These are phyloP conservation scores for Calonectria pauciramosa DNA, from an alignment of 2,329 filamentous ascomycete species.

Conservation along the genomic window DNA sequence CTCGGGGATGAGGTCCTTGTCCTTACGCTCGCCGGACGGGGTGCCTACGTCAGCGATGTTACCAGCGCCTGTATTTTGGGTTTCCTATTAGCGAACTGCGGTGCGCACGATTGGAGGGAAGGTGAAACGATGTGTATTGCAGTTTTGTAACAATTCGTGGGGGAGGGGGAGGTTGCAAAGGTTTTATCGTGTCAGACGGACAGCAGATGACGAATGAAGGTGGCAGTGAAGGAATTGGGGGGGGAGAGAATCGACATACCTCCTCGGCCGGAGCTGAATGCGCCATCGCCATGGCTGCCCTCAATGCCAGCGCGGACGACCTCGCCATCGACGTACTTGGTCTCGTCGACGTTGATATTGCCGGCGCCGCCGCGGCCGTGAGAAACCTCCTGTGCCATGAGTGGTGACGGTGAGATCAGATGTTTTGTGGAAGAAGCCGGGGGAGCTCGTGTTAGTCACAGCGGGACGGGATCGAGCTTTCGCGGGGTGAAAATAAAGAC, in stretches of 20 bases:
- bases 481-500: constrained; percentile 15
- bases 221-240: not conserved
- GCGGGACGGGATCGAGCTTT: not conserved
- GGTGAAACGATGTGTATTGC: not conserved
- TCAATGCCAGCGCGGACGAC: constrained; percentile 68
- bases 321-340: constrained; percentile 72
- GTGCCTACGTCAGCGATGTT: constrained; percentile 68
- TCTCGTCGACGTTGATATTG: constrained; percentile 71
- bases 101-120: not conserved
- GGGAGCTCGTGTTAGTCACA: constrained; percentile 2
- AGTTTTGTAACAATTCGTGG: constrained; percentile 6
- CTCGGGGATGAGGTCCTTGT: constrained; percentile 67
- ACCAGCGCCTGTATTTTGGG: constrained; percentile 61
- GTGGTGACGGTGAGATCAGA: constrained; percentile 26
- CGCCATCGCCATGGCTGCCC: constrained; percentile 70
- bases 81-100: constrained; percentile 22
- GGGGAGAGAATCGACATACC: constrained; percentile 54
- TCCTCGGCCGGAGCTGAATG: constrained; percentile 71
- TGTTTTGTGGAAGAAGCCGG: not conserved
- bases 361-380: constrained; percentile 74
- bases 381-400: constrained; percentile 63
- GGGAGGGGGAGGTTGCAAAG: not conserved
- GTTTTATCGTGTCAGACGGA: constrained; percentile 2
- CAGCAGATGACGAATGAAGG: constrained; percentile 11
- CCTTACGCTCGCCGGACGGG: constrained; percentile 56